A percentile compares a stretch with the other conserved stretches of the same genome.
Conservation (phyloP, 805 yeast species). For the Starmerella floris region DNA sequence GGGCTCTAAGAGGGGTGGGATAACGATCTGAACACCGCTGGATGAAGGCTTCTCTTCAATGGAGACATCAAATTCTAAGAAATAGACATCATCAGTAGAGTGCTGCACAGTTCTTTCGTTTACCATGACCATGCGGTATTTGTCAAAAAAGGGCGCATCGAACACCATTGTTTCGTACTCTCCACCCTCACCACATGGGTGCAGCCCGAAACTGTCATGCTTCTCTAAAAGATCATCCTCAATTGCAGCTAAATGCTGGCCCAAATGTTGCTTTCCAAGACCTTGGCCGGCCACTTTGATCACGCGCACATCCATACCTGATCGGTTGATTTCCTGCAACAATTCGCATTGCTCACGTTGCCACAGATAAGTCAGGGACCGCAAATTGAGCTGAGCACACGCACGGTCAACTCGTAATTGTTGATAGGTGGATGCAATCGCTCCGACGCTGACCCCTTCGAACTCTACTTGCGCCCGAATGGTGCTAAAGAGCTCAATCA, state of each 20-base stretch:
- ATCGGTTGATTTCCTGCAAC: slow-evolving; percentile 66
- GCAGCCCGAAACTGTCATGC: slow-evolving; percentile 61
- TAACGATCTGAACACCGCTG: slow-evolving; percentile 19
- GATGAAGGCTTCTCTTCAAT: slow-evolving; percentile 33
- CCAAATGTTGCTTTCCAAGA: slow-evolving; percentile 50
- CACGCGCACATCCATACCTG: slow-evolving; percentile 61
- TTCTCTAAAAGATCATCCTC: slow-evolving; percentile 42
- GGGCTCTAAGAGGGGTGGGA: slow-evolving; percentile 25
- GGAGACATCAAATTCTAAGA: slow-evolving; percentile 35
- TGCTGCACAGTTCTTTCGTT: slow-evolving; percentile 32
- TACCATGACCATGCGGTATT: slow-evolving; percentile 34
- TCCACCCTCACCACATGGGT: slow-evolving; percentile 98
- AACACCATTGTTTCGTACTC: slow-evolving; percentile 89
- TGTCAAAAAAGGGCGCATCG: slow-evolving; percentile 71
- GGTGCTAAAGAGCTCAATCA: slow-evolving; percentile 38
- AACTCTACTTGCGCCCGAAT: slow-evolving; percentile 55
- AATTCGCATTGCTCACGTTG: slow-evolving; percentile 69
- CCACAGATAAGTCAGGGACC: slow-evolving; percentile 73
- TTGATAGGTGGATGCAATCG: slow-evolving; percentile 90
- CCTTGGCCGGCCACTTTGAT: slow-evolving; percentile 94
- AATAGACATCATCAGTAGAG: slow-evolving; percentile 54
- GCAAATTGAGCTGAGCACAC: slow-evolving; percentile 57
- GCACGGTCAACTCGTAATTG: slow-evolving; percentile 87
- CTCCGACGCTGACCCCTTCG: slow-evolving; percentile 87
- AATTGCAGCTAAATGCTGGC: slow-evolving; percentile 49